phyloP scores from a whole-genome alignment of 805 yeast species.

The Priceomyces carsonii region DNA sequence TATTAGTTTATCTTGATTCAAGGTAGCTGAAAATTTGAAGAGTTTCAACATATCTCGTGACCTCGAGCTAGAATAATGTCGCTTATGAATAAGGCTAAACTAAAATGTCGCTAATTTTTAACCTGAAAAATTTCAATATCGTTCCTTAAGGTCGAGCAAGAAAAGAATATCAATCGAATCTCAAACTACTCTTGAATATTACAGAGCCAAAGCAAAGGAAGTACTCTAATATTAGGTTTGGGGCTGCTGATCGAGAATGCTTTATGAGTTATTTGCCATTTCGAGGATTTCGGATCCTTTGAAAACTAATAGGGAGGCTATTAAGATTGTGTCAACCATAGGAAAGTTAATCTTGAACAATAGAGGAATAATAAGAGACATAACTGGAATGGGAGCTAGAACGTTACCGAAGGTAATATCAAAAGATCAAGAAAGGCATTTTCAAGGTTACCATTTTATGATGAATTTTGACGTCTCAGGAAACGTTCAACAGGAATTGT shows the following conservation, averaged over 20 bases:
- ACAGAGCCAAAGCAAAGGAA: too few species aligned
- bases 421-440: constrained; percentile 85
- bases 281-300: constrained; percentile 72
- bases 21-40: constrained; percentile 1
- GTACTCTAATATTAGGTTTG: too few species aligned
- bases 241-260: constrained; percentile 58
- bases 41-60: constrained; percentile 7
- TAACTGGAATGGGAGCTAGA: constrained; percentile 75
- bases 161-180: too few species aligned
- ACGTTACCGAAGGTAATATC: constrained; percentile 79
- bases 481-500: constrained; percentile 81
- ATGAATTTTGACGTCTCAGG: constrained; percentile 86
- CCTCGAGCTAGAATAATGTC: background rate
- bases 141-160: too few species aligned
- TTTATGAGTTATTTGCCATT: constrained; percentile 87
- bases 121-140: constrained; percentile 2
- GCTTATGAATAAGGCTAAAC: background rate
- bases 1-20: background rate
- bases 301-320: constrained; percentile 41
- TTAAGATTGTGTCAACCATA: constrained; percentile 55
- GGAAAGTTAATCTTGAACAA: constrained; percentile 83
- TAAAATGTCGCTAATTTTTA: too few species aligned
- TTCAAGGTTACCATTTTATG: constrained; percentile 85
- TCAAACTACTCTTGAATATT: too few species aligned
- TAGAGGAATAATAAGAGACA: constrained; percentile 90